phyloP scores from a whole-genome alignment of 805 yeast species.

The Zygosaccharomyces siamensis region DNA sequence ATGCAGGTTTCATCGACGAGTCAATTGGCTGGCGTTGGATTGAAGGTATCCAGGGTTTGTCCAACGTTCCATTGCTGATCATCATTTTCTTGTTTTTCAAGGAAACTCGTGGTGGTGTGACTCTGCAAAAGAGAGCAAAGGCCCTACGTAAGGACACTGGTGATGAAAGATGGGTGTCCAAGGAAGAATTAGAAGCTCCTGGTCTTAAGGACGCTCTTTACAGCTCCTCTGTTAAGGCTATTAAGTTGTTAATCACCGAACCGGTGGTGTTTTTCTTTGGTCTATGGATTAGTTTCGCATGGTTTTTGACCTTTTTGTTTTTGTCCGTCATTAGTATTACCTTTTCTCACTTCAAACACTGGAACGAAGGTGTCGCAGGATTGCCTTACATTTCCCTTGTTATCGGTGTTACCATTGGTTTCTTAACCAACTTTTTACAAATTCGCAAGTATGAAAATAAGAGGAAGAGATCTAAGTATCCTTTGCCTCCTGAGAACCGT shows the following conservation, averaged over 20 bases:
- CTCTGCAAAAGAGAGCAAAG: conserved; percentile 3
- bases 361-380: conserved; percentile 5
- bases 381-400: conserved; percentile 1
- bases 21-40: conserved; percentile 3
- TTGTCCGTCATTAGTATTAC: conserved; percentile 3
- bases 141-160: conserved; percentile 4
- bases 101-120: conserved; percentile 5
- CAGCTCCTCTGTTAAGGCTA: conserved; percentile 2
- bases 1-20: conserved; percentile 1
- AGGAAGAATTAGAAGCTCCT: conserved; percentile 1
- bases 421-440: not conserved
- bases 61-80: conserved; percentile 1
- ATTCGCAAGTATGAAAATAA: not conserved
- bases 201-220: conserved; percentile 4
- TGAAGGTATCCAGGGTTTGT: conserved; percentile 2
- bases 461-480: not conserved
- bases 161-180: conserved; percentile 4
- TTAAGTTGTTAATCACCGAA: not conserved
- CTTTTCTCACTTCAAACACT: not conserved
- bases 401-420: not conserved
- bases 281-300: conserved; percentile 2
- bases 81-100: not conserved
- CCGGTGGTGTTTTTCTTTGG: conserved; percentile 4
- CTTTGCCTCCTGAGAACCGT: conserved; percentile 1
- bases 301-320: conserved; percentile 3